These are phyloP conservation scores for Apophysomyces trapeziformis DNA, from an alignment of 371 early-diverging fungal genomes.

Conservation along the genomic window DNA sequence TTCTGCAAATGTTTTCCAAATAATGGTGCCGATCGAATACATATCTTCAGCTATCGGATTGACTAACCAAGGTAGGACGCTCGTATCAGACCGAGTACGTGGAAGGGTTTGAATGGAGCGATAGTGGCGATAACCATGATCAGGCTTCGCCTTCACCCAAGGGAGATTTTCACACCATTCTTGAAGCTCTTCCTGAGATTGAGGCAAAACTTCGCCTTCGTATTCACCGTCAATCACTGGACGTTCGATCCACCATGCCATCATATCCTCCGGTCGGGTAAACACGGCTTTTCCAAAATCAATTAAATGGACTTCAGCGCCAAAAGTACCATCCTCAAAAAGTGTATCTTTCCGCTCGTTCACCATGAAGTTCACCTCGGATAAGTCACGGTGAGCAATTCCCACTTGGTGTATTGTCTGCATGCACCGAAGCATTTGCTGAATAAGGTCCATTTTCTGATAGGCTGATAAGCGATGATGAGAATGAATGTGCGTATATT, in stretches of 20 bases:
- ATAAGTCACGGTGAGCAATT: conserved; percentile 66
- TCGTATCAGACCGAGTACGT: conserved; percentile 47
- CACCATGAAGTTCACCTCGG: conserved; percentile 73
- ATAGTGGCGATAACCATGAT: conserved; percentile 61
- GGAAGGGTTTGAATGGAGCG: conserved; percentile 68
- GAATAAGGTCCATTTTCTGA: conserved; percentile 63
- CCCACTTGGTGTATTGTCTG: conserved; percentile 57
- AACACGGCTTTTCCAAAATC: conserved; percentile 69
- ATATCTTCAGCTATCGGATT: conserved; percentile 66
- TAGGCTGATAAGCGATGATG: conserved; percentile 55
- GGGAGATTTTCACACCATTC: conserved; percentile 52
- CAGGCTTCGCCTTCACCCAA: conserved; percentile 56
- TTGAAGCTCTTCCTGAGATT: conserved; percentile 42
- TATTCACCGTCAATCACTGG: conserved; percentile 23
- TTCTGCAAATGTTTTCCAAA: conserved; percentile 69
- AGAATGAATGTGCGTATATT: conserved; percentile 58
- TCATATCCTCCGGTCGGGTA: conserved; percentile 42
- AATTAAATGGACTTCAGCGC: conserved; percentile 57
- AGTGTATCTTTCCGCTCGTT: conserved; percentile 33
- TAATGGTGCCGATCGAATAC: conserved; percentile 65
- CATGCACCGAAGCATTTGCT: conserved; percentile 60
- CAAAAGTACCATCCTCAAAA: conserved; percentile 45
- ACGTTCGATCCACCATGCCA: conserved; percentile 55
- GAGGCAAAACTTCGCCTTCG: conserved; percentile 41
- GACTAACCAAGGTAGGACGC: conserved; percentile 48